Base-by-base conservation (phyloP, 306 rosid genomes). In the Sesbania bispinosa region DNA sequence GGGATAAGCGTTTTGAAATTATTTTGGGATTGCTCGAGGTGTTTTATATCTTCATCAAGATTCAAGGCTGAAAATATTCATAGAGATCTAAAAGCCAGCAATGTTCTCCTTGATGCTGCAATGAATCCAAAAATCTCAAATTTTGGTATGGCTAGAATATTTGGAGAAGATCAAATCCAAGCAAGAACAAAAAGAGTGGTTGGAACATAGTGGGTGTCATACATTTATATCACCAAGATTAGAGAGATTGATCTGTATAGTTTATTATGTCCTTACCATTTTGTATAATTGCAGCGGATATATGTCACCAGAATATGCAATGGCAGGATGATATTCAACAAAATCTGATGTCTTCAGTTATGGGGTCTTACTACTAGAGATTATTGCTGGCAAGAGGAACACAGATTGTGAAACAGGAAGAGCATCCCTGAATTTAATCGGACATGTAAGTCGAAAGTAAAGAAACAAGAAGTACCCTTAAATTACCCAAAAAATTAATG, bases 221-320 rank as follows among this genome's bases (percentile, higher is more conserved):
- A 0, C 15, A 13, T 47, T 20, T 21, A 9, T 26, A 20, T 15
- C 19, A 10, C 4, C 3, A 2, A n/a, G n/a, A 62, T 1, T 4
- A 0, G 11, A 23, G 23, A 55, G 6, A 35, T 11, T 15, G 9
- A 16, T 62, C 2, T 33, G 10, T 10, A 0, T 14, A 21, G 15
- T 35, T 16, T 7, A 32, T 18, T 24, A 36, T 32, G 0, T 18
- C 16, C 5, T 41, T 30, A 42, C 51, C 1, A 1, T 43, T 41
- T 32, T 43, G 16, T 5, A 5, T 13, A 7, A 32, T 3, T 39
- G 55, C 4, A 80, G 83, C 35, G 88, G 85, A 10, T 84, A 84
- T 35, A 68, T 84, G 80, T 32, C 85, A 8, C 88, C 88, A 0
- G 74, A 81, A 63, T 85, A 85, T 76, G 82, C 85, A 9, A 73